phyloP scores from a whole-genome alignment of 2,329 filamentous ascomycete species.

The Venturia asperata region DNA sequence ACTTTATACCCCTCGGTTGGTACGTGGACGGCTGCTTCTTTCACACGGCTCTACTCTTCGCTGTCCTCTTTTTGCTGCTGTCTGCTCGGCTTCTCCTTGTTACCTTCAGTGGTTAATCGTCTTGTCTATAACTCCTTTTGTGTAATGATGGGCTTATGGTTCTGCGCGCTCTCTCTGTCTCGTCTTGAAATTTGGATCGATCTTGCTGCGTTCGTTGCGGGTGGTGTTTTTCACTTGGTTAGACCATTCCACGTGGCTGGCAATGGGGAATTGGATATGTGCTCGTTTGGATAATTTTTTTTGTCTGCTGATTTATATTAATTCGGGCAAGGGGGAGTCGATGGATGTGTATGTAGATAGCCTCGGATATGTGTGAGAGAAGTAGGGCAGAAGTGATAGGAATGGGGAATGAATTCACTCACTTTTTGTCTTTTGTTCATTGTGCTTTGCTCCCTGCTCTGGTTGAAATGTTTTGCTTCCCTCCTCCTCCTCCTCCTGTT shows the following conservation, averaged over 20 bases:
- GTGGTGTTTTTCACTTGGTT: neutral
- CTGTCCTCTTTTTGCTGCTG: neutral
- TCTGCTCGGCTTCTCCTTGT: neutral
- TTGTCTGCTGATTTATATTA: too few relatives aligned
- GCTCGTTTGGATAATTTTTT: too few relatives aligned
- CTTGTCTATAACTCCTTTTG: neutral
- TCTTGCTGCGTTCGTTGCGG: neutral
- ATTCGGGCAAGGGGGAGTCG: too few relatives aligned
- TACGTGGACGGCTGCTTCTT: neutral
- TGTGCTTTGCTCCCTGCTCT: too few relatives aligned
- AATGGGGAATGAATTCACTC: too few relatives aligned
- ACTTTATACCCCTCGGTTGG: conserved; percentile 3
- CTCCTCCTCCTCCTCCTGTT: too few relatives aligned
- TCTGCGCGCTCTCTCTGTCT: neutral
- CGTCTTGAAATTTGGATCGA: neutral
- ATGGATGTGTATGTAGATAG: neutral
- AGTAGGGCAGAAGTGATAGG: too few relatives aligned
- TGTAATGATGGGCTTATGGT: neutral
- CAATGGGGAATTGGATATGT: too few relatives aligned
- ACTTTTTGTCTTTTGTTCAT: too few relatives aligned
- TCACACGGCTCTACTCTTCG: neutral
- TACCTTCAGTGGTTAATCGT: neutral
- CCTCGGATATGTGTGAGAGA: too few relatives aligned
- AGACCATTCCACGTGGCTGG: too few relatives aligned
- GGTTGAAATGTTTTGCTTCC: too few relatives aligned